phyloP scores from a whole-genome alignment of 2,329 filamentous ascomycete genomes.

The Aspergillus pseudoterreus region DNA sequence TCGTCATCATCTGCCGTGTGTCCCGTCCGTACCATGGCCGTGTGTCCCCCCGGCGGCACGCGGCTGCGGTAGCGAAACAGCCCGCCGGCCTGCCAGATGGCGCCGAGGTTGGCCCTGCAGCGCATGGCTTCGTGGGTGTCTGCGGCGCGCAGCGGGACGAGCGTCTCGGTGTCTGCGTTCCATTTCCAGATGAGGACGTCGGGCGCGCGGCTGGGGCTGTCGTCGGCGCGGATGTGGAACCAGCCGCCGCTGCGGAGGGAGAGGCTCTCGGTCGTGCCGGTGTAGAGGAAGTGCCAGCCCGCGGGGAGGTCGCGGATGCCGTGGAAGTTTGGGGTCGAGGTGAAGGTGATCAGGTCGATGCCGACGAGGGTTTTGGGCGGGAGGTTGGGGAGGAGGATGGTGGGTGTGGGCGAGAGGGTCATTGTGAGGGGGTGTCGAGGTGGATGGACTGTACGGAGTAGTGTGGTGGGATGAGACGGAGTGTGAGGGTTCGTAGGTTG shows the following conservation, averaged over 20 bases:
- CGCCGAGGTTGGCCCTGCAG: slow-evolving; percentile 54
- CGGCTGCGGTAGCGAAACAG: slow-evolving; percentile 41
- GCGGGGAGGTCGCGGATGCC: slow-evolving; percentile 57
- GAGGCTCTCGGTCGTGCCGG: slow-evolving; percentile 54
- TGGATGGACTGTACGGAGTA: too few relatives aligned
- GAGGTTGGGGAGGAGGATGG: slow-evolving; percentile 42
- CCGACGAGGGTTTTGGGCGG: slow-evolving; percentile 50
- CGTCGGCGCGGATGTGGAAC: slow-evolving; percentile 49
- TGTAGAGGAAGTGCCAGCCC: slow-evolving; percentile 61
- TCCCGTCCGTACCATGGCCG: background rate
- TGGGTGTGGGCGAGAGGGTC: slow-evolving; percentile 30
- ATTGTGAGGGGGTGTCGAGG: too few relatives aligned
- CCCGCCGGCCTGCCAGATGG: slow-evolving; percentile 52
- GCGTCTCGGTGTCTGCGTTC: slow-evolving; percentile 38
- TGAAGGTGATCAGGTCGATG: slow-evolving; percentile 57
- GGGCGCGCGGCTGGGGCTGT: slow-evolving; percentile 16
- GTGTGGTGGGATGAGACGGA: too few relatives aligned
- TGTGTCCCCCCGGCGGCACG: slow-evolving; percentile 22
- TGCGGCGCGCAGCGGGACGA: slow-evolving; percentile 30
- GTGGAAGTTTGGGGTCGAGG: slow-evolving; percentile 57
- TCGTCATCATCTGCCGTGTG: slow-evolving; percentile 21
- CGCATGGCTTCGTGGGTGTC: slow-evolving; percentile 48
- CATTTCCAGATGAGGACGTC: slow-evolving; percentile 56
- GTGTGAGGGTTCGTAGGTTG: too few relatives aligned
- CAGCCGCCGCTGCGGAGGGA: slow-evolving; percentile 61